phyloP scores from a whole-genome alignment of 129 eudicot genomes.

The Gnaphalium uliginosum region DNA sequence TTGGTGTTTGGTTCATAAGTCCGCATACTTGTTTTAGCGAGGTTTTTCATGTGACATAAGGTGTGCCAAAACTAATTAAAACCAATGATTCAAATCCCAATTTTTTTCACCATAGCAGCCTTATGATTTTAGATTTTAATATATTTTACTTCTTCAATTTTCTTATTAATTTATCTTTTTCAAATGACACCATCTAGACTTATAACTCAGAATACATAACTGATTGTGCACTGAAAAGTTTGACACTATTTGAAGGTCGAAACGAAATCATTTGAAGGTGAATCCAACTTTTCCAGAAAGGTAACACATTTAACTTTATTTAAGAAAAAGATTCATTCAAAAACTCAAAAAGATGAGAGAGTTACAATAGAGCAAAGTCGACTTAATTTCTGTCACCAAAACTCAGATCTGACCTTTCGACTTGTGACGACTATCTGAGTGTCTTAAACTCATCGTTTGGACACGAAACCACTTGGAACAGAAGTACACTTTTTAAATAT shows the following conservation, averaged over 20 bases:
- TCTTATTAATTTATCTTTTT: too few relatives aligned
- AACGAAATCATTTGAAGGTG: neutral
- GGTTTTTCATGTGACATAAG: neutral
- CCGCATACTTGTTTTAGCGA: neutral
- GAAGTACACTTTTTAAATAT: too few relatives aligned
- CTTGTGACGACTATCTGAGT: too few relatives aligned
- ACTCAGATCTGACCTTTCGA: too few relatives aligned
- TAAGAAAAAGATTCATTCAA: neutral
- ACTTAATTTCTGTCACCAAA: too few relatives aligned
- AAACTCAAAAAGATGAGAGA: neutral
- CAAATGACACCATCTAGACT: too few relatives aligned
- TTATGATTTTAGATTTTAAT: too few relatives aligned
- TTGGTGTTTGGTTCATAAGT: neutral
- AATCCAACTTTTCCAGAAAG: neutral
- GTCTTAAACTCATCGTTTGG: too few relatives aligned
- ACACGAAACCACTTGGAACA: too few relatives aligned
- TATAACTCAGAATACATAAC: neutral
- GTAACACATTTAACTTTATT: neutral
- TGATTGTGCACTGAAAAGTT: neutral
- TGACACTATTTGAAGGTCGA: neutral
- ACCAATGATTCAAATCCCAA: too few relatives aligned
- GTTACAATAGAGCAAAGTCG: neutral
- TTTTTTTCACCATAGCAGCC: neutral
- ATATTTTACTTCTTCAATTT: neutral
- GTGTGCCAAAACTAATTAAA: neutral